Evolutionary conservation across 225 moss, liverwort and hornwort genomes (phyloP).

Genomic region (Neckera pumila): DNA sequence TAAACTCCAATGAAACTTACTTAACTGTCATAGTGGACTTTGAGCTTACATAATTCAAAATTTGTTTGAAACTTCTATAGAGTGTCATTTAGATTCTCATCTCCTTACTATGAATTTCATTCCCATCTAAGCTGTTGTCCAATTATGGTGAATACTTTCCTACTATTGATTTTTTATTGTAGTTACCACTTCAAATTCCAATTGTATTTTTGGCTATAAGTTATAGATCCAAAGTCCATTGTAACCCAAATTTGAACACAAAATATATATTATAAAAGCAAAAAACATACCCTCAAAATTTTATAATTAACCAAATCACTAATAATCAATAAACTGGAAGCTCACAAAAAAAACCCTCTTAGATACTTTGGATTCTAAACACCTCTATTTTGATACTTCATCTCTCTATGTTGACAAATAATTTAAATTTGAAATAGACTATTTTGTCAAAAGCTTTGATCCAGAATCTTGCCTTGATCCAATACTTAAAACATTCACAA

Average conservation of each 20-base stretch:
- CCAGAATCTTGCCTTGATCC: neutral
- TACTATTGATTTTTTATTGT: accelerated
- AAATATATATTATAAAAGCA: neutral
- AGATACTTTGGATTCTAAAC: accelerated
- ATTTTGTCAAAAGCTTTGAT: neutral
- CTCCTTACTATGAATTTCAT: neutral
- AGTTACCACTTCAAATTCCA: accelerated
- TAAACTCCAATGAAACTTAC: neutral
- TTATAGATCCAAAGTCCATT: neutral
- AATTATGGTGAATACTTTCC: accelerated
- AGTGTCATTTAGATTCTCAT: neutral
- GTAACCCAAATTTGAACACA: accelerated
- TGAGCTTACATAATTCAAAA: neutral
- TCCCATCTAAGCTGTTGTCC: too few species aligned
- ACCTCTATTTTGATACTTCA: neutral
- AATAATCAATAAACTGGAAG: neutral
- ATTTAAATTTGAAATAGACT: neutral
- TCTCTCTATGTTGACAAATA: neutral
- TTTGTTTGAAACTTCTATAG: neutral
- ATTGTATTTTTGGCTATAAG: neutral
- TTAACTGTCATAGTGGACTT: accelerated
- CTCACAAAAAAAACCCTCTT: neutral
- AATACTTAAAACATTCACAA: neutral
- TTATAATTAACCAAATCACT: neutral
- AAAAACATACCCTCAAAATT: neutral